Conservation (phyloP, 192 early-diverging fungal species). For the Lobulomyces angularis region DNA sequence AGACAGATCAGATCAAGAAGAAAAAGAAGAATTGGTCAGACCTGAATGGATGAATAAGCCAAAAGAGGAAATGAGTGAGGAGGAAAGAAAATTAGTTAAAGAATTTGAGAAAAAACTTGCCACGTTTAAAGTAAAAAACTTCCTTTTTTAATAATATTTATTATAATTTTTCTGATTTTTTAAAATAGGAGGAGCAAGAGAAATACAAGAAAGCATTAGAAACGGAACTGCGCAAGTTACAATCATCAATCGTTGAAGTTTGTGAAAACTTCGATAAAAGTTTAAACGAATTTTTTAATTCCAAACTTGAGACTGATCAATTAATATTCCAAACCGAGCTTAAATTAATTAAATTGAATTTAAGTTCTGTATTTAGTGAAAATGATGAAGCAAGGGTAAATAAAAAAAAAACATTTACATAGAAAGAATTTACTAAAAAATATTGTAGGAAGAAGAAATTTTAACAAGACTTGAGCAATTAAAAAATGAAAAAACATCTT, state of each 20-base stretch:
- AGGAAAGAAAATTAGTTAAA: conserved; percentile 40
- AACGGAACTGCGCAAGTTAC: conserved; percentile 46
- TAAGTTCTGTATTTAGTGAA: conserved; percentile 17
- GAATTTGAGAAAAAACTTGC: conserved; percentile 54
- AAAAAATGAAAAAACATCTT: conserved; percentile 22
- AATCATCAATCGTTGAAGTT: conserved; percentile 32
- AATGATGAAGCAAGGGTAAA: conserved; percentile 28
- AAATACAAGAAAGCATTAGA: conserved; percentile 48
- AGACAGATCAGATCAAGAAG: conserved; percentile 36
- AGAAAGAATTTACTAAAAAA: conserved; percentile 5
- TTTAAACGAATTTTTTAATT: conserved; percentile 23
- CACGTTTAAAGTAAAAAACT: conserved; percentile 25
- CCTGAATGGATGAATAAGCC: conserved; percentile 55
- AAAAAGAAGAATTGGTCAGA: conserved; percentile 31
- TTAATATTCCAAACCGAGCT: conserved; percentile 34
- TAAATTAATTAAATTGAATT: conserved; percentile 30
- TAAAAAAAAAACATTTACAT: background rate
- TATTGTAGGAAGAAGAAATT: conserved; percentile 20
- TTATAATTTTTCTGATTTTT: conserved; percentile 2
- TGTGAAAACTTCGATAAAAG: conserved; percentile 30
- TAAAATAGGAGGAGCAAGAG: conserved; percentile 46
- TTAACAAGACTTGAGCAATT: conserved; percentile 22
- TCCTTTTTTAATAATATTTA: no score
- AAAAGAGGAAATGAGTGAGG: conserved; percentile 38
- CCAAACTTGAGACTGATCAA: conserved; percentile 32